Conservation (phyloP, 495 filamentous ascomycete species). For the Aspergillus sclerotiicarbonarius region DNA sequence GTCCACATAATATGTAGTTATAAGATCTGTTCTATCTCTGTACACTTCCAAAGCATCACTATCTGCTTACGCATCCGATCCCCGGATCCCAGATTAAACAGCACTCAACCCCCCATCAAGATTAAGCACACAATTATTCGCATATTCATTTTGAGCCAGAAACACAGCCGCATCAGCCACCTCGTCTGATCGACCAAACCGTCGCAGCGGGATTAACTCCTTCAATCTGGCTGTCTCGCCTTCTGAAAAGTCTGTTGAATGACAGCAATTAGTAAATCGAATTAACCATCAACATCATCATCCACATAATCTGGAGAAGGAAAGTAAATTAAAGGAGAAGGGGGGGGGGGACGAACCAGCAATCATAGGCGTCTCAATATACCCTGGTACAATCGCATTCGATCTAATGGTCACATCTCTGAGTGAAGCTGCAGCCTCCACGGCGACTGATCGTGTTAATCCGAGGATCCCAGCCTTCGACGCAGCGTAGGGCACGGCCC, state of each 20-base stretch:
- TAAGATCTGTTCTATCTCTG: neutral
- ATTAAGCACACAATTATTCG: slow-evolving; percentile 81
- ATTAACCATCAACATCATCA: too few relatives aligned
- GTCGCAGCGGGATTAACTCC: slow-evolving; percentile 60
- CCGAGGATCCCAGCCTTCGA: slow-evolving; percentile 78
- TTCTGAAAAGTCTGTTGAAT: slow-evolving; percentile 34
- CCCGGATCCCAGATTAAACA: slow-evolving; percentile 29
- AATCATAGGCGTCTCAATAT: slow-evolving; percentile 78
- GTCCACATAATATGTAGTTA: neutral
- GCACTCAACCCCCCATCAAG: slow-evolving; percentile 83
- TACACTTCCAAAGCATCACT: neutral
- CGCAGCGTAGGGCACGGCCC: slow-evolving; percentile 72
- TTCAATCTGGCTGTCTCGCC: slow-evolving; percentile 33
- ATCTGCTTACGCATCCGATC: neutral
- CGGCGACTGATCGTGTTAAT: slow-evolving; percentile 68
- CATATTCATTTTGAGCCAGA: slow-evolving; percentile 72
- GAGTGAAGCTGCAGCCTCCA: slow-evolving; percentile 50
- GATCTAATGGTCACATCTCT: slow-evolving; percentile 56
- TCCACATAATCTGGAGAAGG: too few relatives aligned
- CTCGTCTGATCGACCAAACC: slow-evolving; percentile 66
- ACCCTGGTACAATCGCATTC: slow-evolving; percentile 82
- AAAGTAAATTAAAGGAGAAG: neutral
- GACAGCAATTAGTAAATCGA: neutral
- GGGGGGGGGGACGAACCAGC: slow-evolving; percentile 45
- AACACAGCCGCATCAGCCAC: slow-evolving; percentile 81